A percentile compares a stretch with the other conserved stretches of the same genome.
phyloP scores from a whole-genome alignment of 208 protist genomes.

The Trypanosoma melophagium region DNA sequence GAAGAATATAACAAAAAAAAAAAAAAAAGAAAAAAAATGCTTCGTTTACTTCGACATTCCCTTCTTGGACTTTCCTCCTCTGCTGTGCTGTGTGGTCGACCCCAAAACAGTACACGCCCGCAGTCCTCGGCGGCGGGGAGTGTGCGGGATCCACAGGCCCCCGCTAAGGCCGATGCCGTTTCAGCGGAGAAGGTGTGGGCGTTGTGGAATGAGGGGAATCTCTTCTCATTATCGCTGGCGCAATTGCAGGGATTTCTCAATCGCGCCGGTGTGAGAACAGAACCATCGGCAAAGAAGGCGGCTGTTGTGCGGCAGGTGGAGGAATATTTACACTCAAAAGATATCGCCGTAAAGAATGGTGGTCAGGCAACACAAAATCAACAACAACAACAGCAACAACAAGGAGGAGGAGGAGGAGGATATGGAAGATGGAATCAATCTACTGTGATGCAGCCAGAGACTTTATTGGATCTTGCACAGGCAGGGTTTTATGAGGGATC shows the following conservation, averaged over 20 bases:
- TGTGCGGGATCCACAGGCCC: slow-evolving; percentile 3
- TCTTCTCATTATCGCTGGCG: slow-evolving; percentile 83
- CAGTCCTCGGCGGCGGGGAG: slow-evolving; percentile 9
- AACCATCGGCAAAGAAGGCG: slow-evolving; percentile 63
- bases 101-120: slow-evolving; percentile 2
- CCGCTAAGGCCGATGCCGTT: slow-evolving; percentile 22
- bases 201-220: slow-evolving; percentile 91
- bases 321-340: slow-evolving; percentile 75
- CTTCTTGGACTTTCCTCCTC: slow-evolving; percentile 9
- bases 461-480: slow-evolving; percentile 84
- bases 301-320: slow-evolving; percentile 81
- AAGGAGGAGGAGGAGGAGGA: slow-evolving; percentile 21
- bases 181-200: slow-evolving; percentile 74
- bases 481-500: slow-evolving; percentile 85
- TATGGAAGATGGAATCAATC: slow-evolving; percentile 62
- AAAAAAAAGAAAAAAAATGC: slow-evolving; percentile 12
- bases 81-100: slow-evolving; percentile 1
- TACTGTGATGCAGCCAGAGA: slow-evolving; percentile 58
- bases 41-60: slow-evolving; percentile 24
- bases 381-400: slow-evolving; percentile 15
- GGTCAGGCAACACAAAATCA: slow-evolving; percentile 9
- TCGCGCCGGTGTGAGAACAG: slow-evolving; percentile 29
- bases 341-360: slow-evolving; percentile 25
- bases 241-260: slow-evolving; percentile 81
- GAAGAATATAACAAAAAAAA: background rate